phyloP scores from a whole-genome alignment of 768 basidiomycete genomes.

The Rhodotorula sphaerocarpa region DNA sequence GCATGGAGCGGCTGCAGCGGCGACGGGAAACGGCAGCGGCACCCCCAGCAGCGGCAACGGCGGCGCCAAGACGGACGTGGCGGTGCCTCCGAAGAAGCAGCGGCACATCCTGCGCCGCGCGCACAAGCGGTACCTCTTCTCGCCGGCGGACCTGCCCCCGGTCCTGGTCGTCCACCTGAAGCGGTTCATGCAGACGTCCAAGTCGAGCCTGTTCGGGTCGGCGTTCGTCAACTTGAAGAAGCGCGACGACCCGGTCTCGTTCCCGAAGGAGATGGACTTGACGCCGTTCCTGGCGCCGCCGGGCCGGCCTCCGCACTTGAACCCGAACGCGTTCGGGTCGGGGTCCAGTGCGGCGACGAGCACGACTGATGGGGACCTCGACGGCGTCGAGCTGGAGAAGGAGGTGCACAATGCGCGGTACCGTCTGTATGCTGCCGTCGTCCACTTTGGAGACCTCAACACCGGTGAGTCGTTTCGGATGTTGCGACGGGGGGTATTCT shows the following conservation, averaged over 20 bases:
- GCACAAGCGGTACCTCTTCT: constrained; percentile 90
- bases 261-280: constrained; percentile 78
- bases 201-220: constrained; percentile 44
- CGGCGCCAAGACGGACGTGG: too few relatives aligned
- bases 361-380: constrained; percentile 8
- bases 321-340: not conserved
- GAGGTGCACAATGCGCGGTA: constrained; percentile 27
- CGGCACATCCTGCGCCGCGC: constrained; percentile 72
- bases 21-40: not conserved
- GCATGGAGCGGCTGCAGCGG: not conserved
- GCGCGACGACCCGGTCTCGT: constrained; percentile 81
- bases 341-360: constrained; percentile 28
- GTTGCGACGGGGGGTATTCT: not conserved
- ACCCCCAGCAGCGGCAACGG: too few relatives aligned
- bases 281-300: constrained; percentile 76
- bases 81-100: constrained; percentile 46
- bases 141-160: constrained; percentile 60
- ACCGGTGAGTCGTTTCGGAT: constrained; percentile 1
- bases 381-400: constrained; percentile 17
- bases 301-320: constrained; percentile 35
- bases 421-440: constrained; percentile 34
- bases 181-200: constrained; percentile 78
- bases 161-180: constrained; percentile 87
- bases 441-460: constrained; percentile 31
- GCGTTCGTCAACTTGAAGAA: constrained; percentile 60